Conservation (phyloP, 495 filamentous ascomycete species). For the Tetracladium marchalianum region DNA sequence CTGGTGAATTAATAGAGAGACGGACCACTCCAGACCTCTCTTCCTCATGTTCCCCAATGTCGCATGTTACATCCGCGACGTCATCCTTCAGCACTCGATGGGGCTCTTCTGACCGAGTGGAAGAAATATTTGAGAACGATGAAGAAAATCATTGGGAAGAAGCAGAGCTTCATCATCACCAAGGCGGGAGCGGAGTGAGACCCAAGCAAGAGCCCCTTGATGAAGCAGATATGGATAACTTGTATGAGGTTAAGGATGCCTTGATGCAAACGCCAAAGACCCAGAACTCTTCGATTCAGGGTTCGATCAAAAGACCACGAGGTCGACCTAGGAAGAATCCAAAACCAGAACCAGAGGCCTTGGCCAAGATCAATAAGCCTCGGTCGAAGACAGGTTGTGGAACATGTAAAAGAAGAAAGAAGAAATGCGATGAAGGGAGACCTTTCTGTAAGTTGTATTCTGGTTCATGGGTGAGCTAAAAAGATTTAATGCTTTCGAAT, state of each 20-base stretch:
- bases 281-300: not conserved
- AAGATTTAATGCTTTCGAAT: not conserved
- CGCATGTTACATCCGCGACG: slow-evolving; percentile 15
- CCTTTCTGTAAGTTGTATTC: slow-evolving; percentile 57
- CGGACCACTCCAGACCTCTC: slow-evolving; percentile 14
- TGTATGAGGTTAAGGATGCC: slow-evolving; percentile 7
- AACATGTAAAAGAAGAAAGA: slow-evolving; percentile 85
- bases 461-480: not conserved
- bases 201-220: slow-evolving; percentile 18
- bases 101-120: slow-evolving; percentile 15
- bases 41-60: slow-evolving; percentile 9
- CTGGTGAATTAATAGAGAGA: slow-evolving; percentile 8
- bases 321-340: slow-evolving; percentile 84
- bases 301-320: slow-evolving; percentile 43
- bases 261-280: slow-evolving; percentile 2
- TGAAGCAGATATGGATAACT: slow-evolving; percentile 14
- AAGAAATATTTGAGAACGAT: slow-evolving; percentile 16
- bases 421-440: slow-evolving; percentile 96
- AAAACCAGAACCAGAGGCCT: slow-evolving; percentile 38
- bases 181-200: slow-evolving; percentile 3
- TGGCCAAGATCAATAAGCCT: slow-evolving; percentile 67
- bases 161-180: not conserved
- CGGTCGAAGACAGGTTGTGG: slow-evolving; percentile 90
- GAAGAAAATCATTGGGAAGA: slow-evolving; percentile 8
- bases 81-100: slow-evolving; percentile 17